Conservation (phyloP, 2,329 filamentous ascomycete genomes). For the Aspergillus ochraceus region DNA sequence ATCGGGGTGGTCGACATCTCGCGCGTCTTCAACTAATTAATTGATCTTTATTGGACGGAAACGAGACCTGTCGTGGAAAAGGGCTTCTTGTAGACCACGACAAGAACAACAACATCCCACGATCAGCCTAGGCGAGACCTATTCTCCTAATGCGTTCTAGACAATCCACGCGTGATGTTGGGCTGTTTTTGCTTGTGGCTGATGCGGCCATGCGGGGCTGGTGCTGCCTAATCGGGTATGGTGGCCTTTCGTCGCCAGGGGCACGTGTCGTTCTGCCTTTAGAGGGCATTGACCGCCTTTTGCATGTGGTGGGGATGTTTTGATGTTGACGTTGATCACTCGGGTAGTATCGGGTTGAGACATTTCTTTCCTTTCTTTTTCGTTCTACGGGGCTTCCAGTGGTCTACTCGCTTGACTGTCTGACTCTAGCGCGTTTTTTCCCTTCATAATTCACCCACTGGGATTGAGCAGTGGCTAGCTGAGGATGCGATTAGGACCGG, state of each 20-base stretch:
- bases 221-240: neutral
- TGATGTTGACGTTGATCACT: neutral
- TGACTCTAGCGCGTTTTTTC: neutral
- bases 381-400: neutral
- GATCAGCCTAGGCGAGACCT: neutral
- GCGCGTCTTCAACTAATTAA: neutral
- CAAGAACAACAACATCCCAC: neutral
- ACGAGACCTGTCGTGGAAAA: too few species aligned
- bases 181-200: neutral
- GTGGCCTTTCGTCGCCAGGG: neutral
- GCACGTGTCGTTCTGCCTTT: neutral
- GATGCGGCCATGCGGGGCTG: too few species aligned
- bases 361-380: neutral
- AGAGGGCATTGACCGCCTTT: neutral
- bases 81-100: too few species aligned
- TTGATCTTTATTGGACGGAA: neutral
- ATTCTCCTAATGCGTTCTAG: neutral
- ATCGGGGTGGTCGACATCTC: constrained; percentile 18
- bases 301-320: neutral
- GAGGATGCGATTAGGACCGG: neutral
- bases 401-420: neutral
- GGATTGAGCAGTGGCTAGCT: neutral
- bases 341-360: neutral
- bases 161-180: neutral
- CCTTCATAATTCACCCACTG: neutral